A percentile compares a stretch with the other conserved stretches of the same genome.
phyloP scores from a whole-genome alignment of 2,329 filamentous ascomycete species.

The Botrytis byssoidea region DNA sequence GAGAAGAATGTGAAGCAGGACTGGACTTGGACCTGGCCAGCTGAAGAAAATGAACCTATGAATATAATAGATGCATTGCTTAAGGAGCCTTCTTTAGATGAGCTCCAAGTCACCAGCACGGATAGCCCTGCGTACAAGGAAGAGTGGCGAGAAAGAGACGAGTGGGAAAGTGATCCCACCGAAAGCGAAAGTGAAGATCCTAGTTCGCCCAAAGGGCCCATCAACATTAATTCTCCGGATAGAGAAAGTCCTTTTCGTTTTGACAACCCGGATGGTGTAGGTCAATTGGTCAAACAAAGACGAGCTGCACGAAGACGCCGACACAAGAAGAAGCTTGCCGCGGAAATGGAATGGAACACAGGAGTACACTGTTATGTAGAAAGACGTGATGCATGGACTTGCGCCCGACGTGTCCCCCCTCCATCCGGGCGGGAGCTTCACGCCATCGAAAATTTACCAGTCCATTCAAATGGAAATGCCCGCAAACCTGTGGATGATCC shows the following conservation, averaged over 20 bases:
- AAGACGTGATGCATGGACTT: conserved; percentile 81
- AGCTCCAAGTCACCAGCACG: not conserved
- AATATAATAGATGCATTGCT: conserved; percentile 14
- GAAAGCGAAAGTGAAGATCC: conserved; percentile 34
- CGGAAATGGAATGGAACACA: conserved; percentile 74
- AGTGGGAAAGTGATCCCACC: conserved; percentile 37
- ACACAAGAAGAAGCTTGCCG: conserved; percentile 51
- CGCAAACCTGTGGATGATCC: conserved; percentile 30
- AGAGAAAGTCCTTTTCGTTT: conserved; percentile 41
- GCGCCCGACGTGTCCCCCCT: conserved; percentile 56
- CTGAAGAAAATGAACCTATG: conserved; percentile 25
- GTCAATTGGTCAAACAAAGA: conserved; percentile 31
- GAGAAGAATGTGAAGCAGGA: conserved; percentile 55
- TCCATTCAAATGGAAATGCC: conserved; percentile 36
- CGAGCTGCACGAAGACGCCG: conserved; percentile 43
- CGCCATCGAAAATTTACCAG: conserved; percentile 31
- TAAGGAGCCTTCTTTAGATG: not conserved
- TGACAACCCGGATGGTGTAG: conserved; percentile 43
- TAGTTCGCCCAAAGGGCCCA: conserved; percentile 21
- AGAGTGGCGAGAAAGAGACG: conserved; percentile 38
- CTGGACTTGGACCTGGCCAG: conserved; percentile 61
- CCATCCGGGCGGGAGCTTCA: conserved; percentile 42
- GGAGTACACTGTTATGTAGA: conserved; percentile 78
- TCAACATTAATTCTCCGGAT: conserved; percentile 23
- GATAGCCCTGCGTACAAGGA: conserved; percentile 12